Percentiles rank a stretch among this genome's conserved stretches.
Evolutionary conservation across 2,329 filamentous ascomycete genomes (phyloP).

Genomic region (Beauveria caledonica): DNA sequence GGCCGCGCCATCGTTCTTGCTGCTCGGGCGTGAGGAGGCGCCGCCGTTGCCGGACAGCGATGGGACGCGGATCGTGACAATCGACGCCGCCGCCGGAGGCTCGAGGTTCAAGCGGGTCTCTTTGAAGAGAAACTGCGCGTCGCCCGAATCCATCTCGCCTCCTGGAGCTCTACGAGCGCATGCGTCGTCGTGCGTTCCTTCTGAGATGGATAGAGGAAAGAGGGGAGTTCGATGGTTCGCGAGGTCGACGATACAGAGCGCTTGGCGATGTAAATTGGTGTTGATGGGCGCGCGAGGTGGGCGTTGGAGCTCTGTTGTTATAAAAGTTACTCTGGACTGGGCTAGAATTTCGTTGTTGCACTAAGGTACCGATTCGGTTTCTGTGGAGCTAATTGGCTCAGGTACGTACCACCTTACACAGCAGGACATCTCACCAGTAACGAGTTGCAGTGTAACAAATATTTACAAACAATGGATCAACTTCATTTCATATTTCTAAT

Average conservation of each 20-base stretch:
- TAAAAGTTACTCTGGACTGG: no score
- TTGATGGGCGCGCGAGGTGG: neutral
- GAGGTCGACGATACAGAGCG: constrained; percentile 13
- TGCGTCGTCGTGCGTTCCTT: neutral
- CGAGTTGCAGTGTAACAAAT: no score
- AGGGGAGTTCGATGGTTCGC: constrained; percentile 5
- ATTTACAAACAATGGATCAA: no score
- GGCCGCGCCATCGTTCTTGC: constrained; percentile 25
- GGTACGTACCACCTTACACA: neutral
- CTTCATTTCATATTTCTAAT: no score
- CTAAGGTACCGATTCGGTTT: no score
- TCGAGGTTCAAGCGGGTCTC: constrained; percentile 81
- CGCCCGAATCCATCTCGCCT: constrained; percentile 57
- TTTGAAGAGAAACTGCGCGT: constrained; percentile 66
- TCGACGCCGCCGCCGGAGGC: constrained; percentile 58
- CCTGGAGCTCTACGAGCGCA: constrained; percentile 26
- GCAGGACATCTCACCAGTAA: no score
- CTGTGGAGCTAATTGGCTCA: neutral
- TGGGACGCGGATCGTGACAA: constrained; percentile 62
- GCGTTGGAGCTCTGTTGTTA: neutral
- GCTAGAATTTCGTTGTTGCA: no score
- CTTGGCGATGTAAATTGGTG: neutral
- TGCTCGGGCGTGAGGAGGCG: constrained; percentile 31
- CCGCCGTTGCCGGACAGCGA: constrained; percentile 38
- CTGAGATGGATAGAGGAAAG: no score